Percentiles rank a stretch among this genome's conserved stretches.
phyloP scores from a whole-genome alignment of 176 grass and related monocot genomes.

The Phragmites australis region DNA sequence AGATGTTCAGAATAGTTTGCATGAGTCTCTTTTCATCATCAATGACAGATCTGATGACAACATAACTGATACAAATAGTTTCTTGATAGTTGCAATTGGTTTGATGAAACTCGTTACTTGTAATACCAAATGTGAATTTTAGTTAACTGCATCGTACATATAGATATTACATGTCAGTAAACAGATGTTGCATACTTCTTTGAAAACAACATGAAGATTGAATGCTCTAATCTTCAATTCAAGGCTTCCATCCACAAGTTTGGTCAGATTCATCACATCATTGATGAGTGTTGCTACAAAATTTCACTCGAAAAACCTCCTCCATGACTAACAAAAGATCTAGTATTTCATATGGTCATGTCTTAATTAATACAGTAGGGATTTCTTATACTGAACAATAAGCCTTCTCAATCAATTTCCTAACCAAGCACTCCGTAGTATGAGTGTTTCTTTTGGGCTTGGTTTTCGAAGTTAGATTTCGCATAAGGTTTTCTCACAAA shows the following conservation, averaged over 20 bases:
- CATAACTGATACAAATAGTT: slow-evolving; percentile 64
- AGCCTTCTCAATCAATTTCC: no score
- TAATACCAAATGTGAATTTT: slow-evolving; percentile 24
- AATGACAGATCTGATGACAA: slow-evolving; percentile 84
- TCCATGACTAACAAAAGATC: no score
- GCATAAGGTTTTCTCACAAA: no score
- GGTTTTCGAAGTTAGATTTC: no score
- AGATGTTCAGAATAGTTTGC: slow-evolving; percentile 94
- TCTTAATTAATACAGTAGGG: no score
- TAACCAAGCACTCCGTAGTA: no score
- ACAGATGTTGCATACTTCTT: slow-evolving; percentile 50
- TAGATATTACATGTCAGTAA: slow-evolving; percentile 41
- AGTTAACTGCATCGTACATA: slow-evolving; percentile 29
- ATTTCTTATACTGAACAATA: no score
- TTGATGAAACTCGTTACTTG: slow-evolving; percentile 72
- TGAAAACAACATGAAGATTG: slow-evolving; percentile 68
- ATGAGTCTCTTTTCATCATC: slow-evolving; percentile 91
- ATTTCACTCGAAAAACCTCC: no score
- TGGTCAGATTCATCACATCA: slow-evolving; percentile 86
- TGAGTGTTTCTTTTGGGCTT: no score
- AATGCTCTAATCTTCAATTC: slow-evolving; percentile 62
- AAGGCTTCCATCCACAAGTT: slow-evolving; percentile 82
- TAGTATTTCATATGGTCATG: no score
- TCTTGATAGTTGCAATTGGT: slow-evolving; percentile 80
- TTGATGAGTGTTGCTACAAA: slow-evolving; percentile 92